Base-by-base conservation (phyloP, 306 rosid species). In the Castanea sativa region DNA sequence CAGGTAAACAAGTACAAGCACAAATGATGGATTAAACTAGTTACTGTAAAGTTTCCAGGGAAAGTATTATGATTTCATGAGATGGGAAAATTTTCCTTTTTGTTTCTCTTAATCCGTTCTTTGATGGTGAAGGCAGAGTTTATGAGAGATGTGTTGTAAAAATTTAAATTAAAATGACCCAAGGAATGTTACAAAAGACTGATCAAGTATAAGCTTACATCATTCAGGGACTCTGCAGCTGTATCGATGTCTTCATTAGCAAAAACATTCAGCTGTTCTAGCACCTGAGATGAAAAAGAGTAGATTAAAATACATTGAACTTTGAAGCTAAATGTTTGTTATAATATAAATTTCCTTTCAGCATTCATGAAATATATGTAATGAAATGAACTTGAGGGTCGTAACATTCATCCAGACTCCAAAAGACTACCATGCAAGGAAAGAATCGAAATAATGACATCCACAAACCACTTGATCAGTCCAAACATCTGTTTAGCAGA, bases 141-240 rank as follows among this genome's bases (percentile, higher is more conserved):
- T 3, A n/a, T 10, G 23, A 7, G 12, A n/a, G 5, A 8, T 59
- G 12, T 59, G 18, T 25, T 19, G 5, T 0, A 13, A 68, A 77
- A 49, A 55, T 20, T 35, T 55, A 38, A 13, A 68, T 9, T 21
- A n/a, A 7, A 35, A 63, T 11, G 72, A 74, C 21, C 6, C 38
- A 58, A 64, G 79, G 76, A 79, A 38, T 64, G 60, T 49, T 33
- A 12, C 25, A 23, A 78, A 52, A 55, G 81, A 43, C 67, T 33
- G 70, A 83, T 12, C 29, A 70, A 65, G 63, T 35, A 56, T 69
- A 80, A 79, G 79, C 90, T 35, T 82, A 95, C 99, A 86, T 96
- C 92, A 80, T 86, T 79, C 85, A 96, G 80, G 55, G 96, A 97
- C 88, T 93, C 93, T 1, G 98, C 97, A 60, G 98, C 98, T 74